Evolutionary conservation across 495 filamentous ascomycete species (phyloP), one percentile per base, ranked within the genome.

Genomic region (Bathelium albidoporum): DNA sequence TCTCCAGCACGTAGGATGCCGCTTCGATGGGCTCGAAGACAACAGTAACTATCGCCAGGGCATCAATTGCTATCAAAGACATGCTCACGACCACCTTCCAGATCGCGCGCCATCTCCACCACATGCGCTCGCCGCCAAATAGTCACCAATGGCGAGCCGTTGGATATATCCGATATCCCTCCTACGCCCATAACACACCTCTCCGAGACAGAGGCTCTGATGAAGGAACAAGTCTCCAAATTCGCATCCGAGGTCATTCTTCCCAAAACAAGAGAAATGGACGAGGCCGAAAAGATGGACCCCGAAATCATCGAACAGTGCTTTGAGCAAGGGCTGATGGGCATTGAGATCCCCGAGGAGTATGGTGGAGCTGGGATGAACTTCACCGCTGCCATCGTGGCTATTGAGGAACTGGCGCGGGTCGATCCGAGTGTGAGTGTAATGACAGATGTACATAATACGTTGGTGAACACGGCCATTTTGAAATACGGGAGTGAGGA

Each of bases 251-350:
- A 96, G 61, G 82, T 89, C 44, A 88, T 99, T 64, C 82, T 90
- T 55, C 95, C 94, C 36, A 95, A 94, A 75, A 91, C 91, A 11
- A 89, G 94, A 26, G 91, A 95, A 29, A 99, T 99, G 94, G 94
- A 99, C 71, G 94, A 99, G 78, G 87, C 87, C 31, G 94, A 99
- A 80, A 74, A 79, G 9, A 99, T 99, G 94, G 95, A 99, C 76
- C 83, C 87, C 0, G 73, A 82, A 2, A 73, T 99, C 31, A 87
- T 99, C 18, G 91, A 96, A 76, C 87, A 91, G 74, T 82, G 96
- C 32, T 99, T 99, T 70, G 94, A 97, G 78, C 93, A 97, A 75
- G 94, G 94, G 2, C 73, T 99, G 11, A 99, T 99, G 94, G 88
- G 94, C 59, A 83, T 99, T 61, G 94, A 99, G 78, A 91, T 99